A percentile compares a stretch with the other conserved stretches of the same genome.
Conservation (phyloP, 805 yeast species). For the Saccharomycopsis schoenii region DNA sequence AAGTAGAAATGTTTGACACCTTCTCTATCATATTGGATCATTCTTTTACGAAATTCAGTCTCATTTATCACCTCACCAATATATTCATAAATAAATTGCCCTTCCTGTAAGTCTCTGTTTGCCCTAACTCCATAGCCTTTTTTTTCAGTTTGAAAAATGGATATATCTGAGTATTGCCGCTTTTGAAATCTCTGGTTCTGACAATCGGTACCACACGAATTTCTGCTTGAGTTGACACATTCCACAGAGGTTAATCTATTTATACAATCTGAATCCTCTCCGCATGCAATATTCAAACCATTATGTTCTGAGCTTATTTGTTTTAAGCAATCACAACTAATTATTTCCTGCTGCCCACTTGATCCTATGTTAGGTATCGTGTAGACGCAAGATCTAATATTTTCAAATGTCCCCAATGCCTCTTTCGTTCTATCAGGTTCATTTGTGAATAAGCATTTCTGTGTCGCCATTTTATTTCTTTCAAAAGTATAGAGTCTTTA, state of each 20-base stretch:
- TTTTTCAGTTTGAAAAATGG: conserved; percentile 69
- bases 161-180: conserved; percentile 60
- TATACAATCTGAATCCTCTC: conserved; percentile 79
- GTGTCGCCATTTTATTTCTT: neutral
- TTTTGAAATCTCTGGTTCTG: conserved; percentile 83
- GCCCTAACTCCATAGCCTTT: conserved; percentile 92
- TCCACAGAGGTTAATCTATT: conserved; percentile 88
- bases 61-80: conserved; percentile 91
- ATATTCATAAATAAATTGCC: conserved; percentile 81
- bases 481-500: neutral
- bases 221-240: conserved; percentile 61
- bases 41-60: conserved; percentile 58
- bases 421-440: conserved; percentile 55
- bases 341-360: conserved; percentile 63
- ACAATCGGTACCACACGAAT: conserved; percentile 67
- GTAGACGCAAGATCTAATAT: conserved; percentile 52
- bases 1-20: conserved; percentile 79
- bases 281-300: conserved; percentile 58
- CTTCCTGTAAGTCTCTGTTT: conserved; percentile 41
- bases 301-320: conserved; percentile 27
- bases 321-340: conserved; percentile 84
- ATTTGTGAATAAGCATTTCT: conserved; percentile 20
- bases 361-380: conserved; percentile 55
- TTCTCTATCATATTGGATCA: conserved; percentile 60
- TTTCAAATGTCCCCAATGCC: conserved; percentile 51